A percentile compares a stretch with the other conserved stretches of the same genome.
These are phyloP conservation scores for Cicer chorassanicum DNA, from an alignment of 306 rosid genomes.

Conservation along the genomic window DNA sequence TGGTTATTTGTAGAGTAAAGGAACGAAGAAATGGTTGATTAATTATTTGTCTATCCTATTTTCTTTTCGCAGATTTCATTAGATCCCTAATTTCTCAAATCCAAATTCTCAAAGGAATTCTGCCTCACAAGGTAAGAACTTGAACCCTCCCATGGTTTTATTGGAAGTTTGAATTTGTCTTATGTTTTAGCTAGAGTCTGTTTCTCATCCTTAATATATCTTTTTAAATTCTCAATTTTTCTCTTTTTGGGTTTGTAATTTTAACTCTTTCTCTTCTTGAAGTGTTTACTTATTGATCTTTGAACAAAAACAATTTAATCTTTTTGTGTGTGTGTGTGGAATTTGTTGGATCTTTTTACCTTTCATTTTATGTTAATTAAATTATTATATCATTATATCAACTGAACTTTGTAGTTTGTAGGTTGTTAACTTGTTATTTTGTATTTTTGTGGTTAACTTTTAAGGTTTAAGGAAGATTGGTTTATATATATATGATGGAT, in stretches of 20 bases:
- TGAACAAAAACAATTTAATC: background rate
- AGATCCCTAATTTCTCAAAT: no score
- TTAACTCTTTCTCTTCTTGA: background rate
- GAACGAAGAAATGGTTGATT: no score
- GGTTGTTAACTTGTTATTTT: background rate
- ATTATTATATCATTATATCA: background rate
- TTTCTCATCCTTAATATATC: no score
- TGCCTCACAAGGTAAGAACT: no score
- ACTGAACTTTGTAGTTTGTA: background rate
- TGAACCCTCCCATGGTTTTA: no score
- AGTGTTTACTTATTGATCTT: background rate
- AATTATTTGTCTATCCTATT: no score
- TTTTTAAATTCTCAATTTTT: background rate
- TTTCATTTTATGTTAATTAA: slow-evolving; percentile 15
- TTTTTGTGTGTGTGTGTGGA: background rate
- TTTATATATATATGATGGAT: slow-evolving; percentile 4
- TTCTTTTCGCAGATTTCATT: no score
- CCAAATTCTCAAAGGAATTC: no score
- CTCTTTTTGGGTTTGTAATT: slow-evolving; percentile 2
- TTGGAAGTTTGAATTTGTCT: no score
- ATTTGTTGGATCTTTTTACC: slow-evolving; percentile 3
- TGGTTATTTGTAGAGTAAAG: no score
- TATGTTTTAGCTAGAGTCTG: no score
- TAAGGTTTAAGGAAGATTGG: background rate
- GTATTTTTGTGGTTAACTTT: background rate